Evolutionary conservation across 129 eudicot species (phyloP).

Genomic region (Lactuca saligna): DNA sequence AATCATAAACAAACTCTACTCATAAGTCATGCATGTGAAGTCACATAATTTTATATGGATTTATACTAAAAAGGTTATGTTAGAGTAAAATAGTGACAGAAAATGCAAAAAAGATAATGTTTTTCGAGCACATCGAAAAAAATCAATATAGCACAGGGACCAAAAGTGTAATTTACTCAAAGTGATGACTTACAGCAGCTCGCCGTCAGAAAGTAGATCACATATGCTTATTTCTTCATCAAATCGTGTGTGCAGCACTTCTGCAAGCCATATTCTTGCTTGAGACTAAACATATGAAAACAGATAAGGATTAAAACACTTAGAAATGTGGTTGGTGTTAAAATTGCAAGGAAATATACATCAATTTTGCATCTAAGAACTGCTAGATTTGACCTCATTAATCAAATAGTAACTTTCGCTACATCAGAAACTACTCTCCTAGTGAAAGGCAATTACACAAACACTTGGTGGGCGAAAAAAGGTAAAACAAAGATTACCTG

Average conservation of each 20-base stretch:
- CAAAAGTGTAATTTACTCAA: too few relatives aligned
- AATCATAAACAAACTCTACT: neutral
- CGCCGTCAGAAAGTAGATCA: constrained; percentile 72
- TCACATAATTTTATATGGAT: too few relatives aligned
- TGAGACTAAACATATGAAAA: constrained; percentile 43
- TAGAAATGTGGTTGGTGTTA: neutral
- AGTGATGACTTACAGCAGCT: constrained; percentile 54
- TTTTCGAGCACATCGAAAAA: too few relatives aligned
- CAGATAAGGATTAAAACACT: constrained; percentile 4
- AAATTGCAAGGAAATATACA: neutral
- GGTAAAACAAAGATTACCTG: constrained; percentile 41
- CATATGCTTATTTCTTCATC: constrained; percentile 48
- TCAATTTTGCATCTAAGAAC: constrained; percentile 8
- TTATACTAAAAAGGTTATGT: too few relatives aligned
- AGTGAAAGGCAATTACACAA: constrained; percentile 4
- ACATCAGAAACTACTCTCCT: too few relatives aligned
- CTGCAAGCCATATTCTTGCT: constrained; percentile 78
- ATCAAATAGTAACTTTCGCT: neutral
- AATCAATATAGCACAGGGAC: too few relatives aligned
- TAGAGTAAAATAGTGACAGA: neutral
- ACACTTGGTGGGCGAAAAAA: constrained; percentile 17
- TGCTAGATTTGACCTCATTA: constrained; percentile 2
- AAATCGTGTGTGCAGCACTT: constrained; percentile 57
- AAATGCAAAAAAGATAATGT: neutral
- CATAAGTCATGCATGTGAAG: neutral